Conservation (phyloP, 2,329 filamentous ascomycete genomes). For the Calonectria pseudoturangicola region DNA sequence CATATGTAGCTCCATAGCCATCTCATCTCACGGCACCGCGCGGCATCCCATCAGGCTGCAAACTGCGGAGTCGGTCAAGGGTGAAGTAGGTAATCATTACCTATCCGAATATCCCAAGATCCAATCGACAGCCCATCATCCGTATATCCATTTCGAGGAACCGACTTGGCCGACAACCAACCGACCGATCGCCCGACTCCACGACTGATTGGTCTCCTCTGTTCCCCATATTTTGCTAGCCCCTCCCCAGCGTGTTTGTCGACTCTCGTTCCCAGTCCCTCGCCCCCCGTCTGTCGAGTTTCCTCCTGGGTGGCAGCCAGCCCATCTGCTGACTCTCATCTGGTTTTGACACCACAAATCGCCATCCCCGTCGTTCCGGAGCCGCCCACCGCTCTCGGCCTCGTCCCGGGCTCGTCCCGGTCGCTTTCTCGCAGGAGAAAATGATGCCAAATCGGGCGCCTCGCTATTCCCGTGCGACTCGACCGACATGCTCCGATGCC, state of each 20-base stretch:
- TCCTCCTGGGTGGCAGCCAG: constrained; percentile 20
- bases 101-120: constrained; percentile 33
- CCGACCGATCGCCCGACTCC: constrained; percentile 32
- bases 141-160: constrained; percentile 15
- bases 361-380: constrained; percentile 36
- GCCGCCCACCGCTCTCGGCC: constrained; percentile 42
- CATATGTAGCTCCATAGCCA: constrained; percentile 5
- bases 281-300: constrained; percentile 26
- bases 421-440: constrained; percentile 30
- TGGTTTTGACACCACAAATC: constrained; percentile 43
- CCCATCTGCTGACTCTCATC: constrained; percentile 49
- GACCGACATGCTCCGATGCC: constrained; percentile 50
- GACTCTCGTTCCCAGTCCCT: constrained; percentile 11
- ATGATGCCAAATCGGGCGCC: constrained; percentile 12
- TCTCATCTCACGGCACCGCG: constrained; percentile 27
- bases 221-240: constrained; percentile 21
- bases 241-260: constrained; percentile 9
- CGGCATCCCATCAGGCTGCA: constrained; percentile 28
- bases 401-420: constrained; percentile 31
- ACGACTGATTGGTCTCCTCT: constrained; percentile 3
- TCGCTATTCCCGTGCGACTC: constrained; percentile 6
- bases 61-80: constrained; percentile 25
- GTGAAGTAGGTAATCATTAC: constrained; percentile 39
- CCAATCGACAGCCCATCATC: constrained; percentile 26
- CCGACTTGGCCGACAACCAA: constrained; percentile 28